Evolutionary conservation across 345 rosid species (phyloP).

Genomic region (Gossypium anomalum): DNA sequence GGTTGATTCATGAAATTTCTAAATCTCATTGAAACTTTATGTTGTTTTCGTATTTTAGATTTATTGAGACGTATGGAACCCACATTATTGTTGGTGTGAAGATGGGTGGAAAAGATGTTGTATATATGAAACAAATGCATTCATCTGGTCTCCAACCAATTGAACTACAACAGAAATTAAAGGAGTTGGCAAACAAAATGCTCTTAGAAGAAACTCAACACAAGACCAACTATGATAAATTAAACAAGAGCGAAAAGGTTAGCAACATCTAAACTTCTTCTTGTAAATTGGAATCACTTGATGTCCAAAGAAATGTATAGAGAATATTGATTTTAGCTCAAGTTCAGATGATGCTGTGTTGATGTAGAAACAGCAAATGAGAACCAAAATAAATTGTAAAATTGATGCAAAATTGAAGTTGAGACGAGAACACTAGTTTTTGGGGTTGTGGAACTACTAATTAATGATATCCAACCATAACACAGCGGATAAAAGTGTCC

Average conservation of each 20-base stretch:
- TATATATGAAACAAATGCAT: slow-evolving; percentile 78
- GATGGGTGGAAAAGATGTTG: slow-evolving; percentile 97
- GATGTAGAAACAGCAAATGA: background rate
- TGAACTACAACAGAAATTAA: slow-evolving; percentile 70
- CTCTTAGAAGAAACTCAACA: slow-evolving; percentile 50
- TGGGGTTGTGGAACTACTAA: background rate
- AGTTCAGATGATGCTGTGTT: background rate
- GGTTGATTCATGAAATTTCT: background rate
- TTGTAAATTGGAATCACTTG: background rate
- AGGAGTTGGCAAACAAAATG: slow-evolving; percentile 85
- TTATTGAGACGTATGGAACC: slow-evolving; percentile 78
- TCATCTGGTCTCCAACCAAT: slow-evolving; percentile 68
- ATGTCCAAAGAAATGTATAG: background rate
- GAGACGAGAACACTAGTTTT: background rate
- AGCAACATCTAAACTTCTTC: slow-evolving; percentile 2
- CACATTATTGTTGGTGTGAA: slow-evolving; percentile 84
- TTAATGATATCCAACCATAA: background rate
- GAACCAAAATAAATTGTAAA: background rate
- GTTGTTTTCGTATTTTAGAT: slow-evolving; percentile 42
- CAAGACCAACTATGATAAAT: slow-evolving; percentile 10
- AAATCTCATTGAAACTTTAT: background rate
- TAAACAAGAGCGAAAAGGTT: slow-evolving; percentile 5
- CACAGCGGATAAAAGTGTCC: background rate
- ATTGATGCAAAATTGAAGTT: background rate
- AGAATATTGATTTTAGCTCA: background rate